Evolutionary conservation across 768 basidiomycete genomes (phyloP), one percentile per base, ranked within the genome.

Genomic region (Leccinum incarnatum): DNA sequence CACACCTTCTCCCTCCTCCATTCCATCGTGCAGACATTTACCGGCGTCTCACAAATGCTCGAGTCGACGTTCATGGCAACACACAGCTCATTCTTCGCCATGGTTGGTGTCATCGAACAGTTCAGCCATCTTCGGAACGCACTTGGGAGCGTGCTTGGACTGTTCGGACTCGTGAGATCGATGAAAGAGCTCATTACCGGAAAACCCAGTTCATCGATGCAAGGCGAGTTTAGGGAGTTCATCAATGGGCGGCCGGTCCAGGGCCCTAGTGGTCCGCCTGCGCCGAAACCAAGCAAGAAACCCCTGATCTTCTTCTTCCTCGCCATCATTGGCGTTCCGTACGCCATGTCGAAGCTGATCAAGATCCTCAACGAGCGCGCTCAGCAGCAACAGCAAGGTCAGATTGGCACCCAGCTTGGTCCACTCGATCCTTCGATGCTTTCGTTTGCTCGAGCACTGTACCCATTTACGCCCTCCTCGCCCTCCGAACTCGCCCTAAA

Each of bases 61-160:
- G 96, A 98, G 73, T 88, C 86, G 34, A 98, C 96, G 5, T 98
- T 96, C 75, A 91, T 98, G 88, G 96, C 96, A 2, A 96, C 94
- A 0, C 94, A 96, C 73, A 93, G 91, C 1, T 90, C 87, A 9
- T 96, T 96, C 75, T 96, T 95, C 72, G 93, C 94, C 57, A 94
- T 96, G 88, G 93, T 95, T 53, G 92, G 93, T 61, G 96, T 99
- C 48, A 82, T 95, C 40, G 97, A 99, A 68, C 97, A 99, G 69
- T 89, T 99, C 67, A 87, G 86, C 3, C 92, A 93, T 65, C 83
- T 98, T 46, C 83, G 94, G 52, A 90, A 95, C 64, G 95, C 94
- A 12, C 82, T 98, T 15, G 95, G 94, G 23, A 95, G 95, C 69
- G 93, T 98, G 0, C 79, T 98, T 5, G 93, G 93, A 32, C 74